Conservation (phyloP, 108 stramenopile species). For the Skeletonema marinoi region DNA sequence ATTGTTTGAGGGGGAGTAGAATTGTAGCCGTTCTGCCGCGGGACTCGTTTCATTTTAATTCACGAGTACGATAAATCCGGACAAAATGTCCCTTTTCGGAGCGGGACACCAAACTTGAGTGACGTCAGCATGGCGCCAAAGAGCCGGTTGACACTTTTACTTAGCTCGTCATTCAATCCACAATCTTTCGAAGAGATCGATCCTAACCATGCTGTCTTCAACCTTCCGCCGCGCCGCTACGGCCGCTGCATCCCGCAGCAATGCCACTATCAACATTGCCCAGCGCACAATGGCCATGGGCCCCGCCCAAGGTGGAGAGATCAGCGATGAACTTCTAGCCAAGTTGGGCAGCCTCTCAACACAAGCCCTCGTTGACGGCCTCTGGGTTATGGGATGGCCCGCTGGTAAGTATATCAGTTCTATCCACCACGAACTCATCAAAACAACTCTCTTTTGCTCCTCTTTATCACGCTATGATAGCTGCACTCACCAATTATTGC, state of each 20-base stretch:
- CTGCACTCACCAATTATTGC: not conserved
- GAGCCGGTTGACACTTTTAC: not conserved
- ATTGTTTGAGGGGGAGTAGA: too few species aligned
- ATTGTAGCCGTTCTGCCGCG: too few species aligned
- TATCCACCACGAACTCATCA: not conserved
- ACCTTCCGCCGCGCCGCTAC: constrained; percentile 11
- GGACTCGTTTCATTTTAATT: too few species aligned
- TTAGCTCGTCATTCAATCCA: not conserved
- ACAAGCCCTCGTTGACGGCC: constrained; percentile 87
- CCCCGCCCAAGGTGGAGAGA: constrained; percentile 71
- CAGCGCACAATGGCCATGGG: constrained; percentile 72
- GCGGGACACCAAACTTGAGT: too few species aligned
- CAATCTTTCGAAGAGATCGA: not conserved
- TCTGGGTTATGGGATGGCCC: constrained; percentile 91
- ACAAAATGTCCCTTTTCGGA: too few species aligned
- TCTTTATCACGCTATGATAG: too few species aligned
- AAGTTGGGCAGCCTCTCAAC: constrained; percentile 82
- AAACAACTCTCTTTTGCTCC: too few species aligned
- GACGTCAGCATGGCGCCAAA: not conserved
- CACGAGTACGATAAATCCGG: too few species aligned
- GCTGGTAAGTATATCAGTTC: not conserved
- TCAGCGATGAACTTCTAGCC: constrained; percentile 77
- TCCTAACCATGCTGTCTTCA: constrained; percentile 20
- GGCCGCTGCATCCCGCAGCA: constrained; percentile 14
- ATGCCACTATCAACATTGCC: constrained; percentile 11